A percentile compares a stretch with the other conserved stretches of the same genome.
Evolutionary conservation across 805 yeast species (phyloP).

Genomic region (Kurtzmaniella fragi): DNA sequence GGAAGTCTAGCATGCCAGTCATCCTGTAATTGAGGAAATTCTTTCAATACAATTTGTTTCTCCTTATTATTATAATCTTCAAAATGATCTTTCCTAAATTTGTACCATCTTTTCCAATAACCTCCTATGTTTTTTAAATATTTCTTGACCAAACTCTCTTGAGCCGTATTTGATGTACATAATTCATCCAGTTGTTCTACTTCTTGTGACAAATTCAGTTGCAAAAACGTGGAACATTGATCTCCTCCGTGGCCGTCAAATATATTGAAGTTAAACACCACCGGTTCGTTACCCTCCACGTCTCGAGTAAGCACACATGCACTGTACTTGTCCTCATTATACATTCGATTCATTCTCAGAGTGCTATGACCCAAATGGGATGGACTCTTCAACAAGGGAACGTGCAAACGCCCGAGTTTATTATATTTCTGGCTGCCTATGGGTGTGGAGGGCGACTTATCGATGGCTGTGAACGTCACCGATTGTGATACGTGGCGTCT

Average conservation of each 20-base stretch:
- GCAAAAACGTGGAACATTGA: slow-evolving; percentile 62
- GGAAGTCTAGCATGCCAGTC: slow-evolving; percentile 60
- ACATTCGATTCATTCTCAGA: slow-evolving; percentile 67
- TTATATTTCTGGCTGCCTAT: slow-evolving; percentile 5
- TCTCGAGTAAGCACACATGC: slow-evolving; percentile 51
- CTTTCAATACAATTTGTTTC: slow-evolving; percentile 10
- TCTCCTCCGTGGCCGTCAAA: slow-evolving; percentile 96
- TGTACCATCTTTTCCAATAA: slow-evolving; percentile 79
- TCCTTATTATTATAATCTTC: slow-evolving; percentile 16
- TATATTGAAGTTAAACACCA: slow-evolving; percentile 61
- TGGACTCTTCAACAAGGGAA: slow-evolving; percentile 61
- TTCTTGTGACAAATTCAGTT: slow-evolving; percentile 45
- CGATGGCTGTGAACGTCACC: slow-evolving; percentile 25
- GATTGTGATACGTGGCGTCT: slow-evolving; percentile 13
- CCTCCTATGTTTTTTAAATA: slow-evolving; percentile 66
- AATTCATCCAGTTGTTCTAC: slow-evolving; percentile 43
- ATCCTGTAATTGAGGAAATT: slow-evolving; percentile 9
- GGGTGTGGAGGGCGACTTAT: slow-evolving; percentile 9
- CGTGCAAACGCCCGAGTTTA: slow-evolving; percentile 33
- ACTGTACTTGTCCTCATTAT: slow-evolving; percentile 78
- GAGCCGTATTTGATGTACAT: slow-evolving; percentile 19
- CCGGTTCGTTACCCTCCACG: background rate
- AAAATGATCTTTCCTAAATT: slow-evolving; percentile 35
- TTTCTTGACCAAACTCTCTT: slow-evolving; percentile 41
- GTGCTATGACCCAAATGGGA: slow-evolving; percentile 74